Conservation (phyloP, 352 stramenopile species). For the Pythium folliculosum region DNA sequence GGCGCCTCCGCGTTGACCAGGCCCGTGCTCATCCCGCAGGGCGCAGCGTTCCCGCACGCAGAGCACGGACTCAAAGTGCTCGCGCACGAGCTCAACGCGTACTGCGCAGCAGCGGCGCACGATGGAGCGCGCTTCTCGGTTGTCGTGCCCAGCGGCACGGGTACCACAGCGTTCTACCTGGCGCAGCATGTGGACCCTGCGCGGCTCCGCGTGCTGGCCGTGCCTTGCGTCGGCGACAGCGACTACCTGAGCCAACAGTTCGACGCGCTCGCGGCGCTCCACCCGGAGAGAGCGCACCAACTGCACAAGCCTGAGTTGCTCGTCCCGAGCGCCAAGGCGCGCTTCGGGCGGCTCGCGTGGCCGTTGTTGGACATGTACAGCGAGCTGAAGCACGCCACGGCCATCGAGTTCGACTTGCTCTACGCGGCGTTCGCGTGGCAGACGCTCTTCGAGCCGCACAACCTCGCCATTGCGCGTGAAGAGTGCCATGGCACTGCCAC, state of each 20-base stretch:
- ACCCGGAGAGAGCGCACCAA: not conserved
- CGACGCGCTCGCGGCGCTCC: constrained; percentile 33
- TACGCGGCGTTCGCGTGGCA: constrained; percentile 81
- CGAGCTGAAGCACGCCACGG: constrained; percentile 57
- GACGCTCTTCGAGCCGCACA: constrained; percentile 62
- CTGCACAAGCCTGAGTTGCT: constrained; percentile 45
- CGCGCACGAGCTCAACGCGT: constrained; percentile 74
- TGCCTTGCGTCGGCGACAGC: constrained; percentile 74
- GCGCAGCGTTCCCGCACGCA: constrained; percentile 65
- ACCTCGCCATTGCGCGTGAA: constrained; percentile 38
- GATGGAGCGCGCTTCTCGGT: constrained; percentile 42
- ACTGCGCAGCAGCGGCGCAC: constrained; percentile 26
- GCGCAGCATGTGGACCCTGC: constrained; percentile 56
- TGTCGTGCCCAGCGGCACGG: constrained; percentile 73
- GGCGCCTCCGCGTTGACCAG: not conserved
- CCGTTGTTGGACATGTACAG: constrained; percentile 60
- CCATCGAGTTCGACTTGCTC: constrained; percentile 74
- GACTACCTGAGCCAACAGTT: constrained; percentile 66
- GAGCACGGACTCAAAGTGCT: constrained; percentile 57
- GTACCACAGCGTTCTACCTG: constrained; percentile 80
- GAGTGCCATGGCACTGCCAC: not conserved
- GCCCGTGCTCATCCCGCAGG: constrained; percentile 64
- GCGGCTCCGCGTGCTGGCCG: constrained; percentile 46
- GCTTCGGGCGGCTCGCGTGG: constrained; percentile 69
- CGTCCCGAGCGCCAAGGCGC: constrained; percentile 46